Conservation (phyloP, 2,329 filamentous ascomycete species). For the Sclerotinia subarctica region DNA sequence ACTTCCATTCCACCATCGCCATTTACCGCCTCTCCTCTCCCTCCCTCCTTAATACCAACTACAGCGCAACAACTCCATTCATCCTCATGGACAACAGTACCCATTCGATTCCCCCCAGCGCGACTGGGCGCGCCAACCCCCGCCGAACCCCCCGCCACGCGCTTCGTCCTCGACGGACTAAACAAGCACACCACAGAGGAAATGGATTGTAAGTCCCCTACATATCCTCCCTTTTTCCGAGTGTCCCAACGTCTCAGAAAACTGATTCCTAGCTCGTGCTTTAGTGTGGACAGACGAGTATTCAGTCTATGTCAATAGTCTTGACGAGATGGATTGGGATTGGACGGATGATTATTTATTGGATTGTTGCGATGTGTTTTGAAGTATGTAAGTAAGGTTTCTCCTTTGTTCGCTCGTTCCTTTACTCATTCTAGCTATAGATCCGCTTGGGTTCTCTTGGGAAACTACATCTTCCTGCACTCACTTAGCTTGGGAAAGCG, state of each 20-base stretch:
- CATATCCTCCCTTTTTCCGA: too few relatives aligned
- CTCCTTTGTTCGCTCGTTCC: not conserved
- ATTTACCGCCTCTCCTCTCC: not conserved
- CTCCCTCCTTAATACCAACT: not conserved
- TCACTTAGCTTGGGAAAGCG: not conserved
- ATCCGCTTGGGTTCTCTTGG: not conserved
- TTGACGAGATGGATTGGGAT: conserved; percentile 6
- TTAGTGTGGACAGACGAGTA: conserved; percentile 2
- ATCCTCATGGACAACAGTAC: not conserved
- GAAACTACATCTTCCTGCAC: not conserved
- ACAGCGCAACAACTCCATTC: not conserved
- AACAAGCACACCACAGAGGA: not conserved
- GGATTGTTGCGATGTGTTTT: not conserved
- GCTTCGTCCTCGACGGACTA: not conserved
- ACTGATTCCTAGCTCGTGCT: not conserved
- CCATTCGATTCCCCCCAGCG: not conserved
- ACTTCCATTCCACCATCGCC: not conserved
- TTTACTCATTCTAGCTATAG: too few relatives aligned
- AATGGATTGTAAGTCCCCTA: conserved; percentile 8
- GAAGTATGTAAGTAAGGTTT: not conserved
- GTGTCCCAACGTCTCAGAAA: not conserved
- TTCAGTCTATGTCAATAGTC: not conserved
- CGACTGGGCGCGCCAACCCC: not conserved
- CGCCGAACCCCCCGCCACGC: not conserved
- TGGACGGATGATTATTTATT: not conserved